Conservation (phyloP, 176 grass and related monocot genomes). For the Rhynchospora tenuis region DNA sequence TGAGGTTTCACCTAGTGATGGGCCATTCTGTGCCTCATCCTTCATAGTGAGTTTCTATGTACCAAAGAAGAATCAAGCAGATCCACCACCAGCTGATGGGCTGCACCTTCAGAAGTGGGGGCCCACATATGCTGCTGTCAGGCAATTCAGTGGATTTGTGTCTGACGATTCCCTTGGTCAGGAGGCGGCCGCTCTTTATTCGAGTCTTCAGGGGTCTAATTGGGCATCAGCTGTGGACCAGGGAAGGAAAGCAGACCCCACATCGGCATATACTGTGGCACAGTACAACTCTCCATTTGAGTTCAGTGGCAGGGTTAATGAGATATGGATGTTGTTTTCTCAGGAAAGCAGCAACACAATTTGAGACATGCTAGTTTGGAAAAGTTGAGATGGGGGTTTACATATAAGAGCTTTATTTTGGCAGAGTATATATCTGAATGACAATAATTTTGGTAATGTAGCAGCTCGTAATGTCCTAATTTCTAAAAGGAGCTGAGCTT, state of each 20-base stretch:
- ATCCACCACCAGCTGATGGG: constrained; percentile 63
- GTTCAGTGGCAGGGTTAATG: constrained; percentile 82
- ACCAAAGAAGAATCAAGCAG: constrained; percentile 53
- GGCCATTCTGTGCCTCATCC: constrained; percentile 73
- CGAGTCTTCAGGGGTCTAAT: constrained; percentile 55
- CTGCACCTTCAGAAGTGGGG: constrained; percentile 56
- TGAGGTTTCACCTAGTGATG: constrained; percentile 62
- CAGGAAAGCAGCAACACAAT: constrained; percentile 6
- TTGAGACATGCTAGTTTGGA: neutral
- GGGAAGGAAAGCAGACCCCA: constrained; percentile 24
- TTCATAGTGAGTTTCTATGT: constrained; percentile 89
- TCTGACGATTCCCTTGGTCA: constrained; percentile 44
- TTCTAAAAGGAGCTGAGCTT: neutral
- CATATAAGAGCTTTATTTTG: neutral
- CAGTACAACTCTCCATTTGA: constrained; percentile 95
- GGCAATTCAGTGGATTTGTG: constrained; percentile 69
- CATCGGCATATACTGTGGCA: constrained; percentile 63
- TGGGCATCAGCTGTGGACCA: constrained; percentile 58
- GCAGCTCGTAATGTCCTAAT: neutral
- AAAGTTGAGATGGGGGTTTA: neutral
- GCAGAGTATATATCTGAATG: neutral
- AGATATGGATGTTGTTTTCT: constrained; percentile 89
- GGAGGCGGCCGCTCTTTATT: constrained; percentile 57
- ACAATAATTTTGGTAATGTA: neutral
- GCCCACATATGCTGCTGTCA: constrained; percentile 45